phyloP scores from a whole-genome alignment of 129 eudicot genomes.

The Daucus carota region DH1_v3.0 NC_030383.2:3494501-3495000 shows the following conservation, averaged over 20 bases:
- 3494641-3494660: background rate
- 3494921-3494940: slow-evolving; percentile 93
- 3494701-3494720: background rate
- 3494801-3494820: slow-evolving; percentile 71
- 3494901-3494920: slow-evolving; percentile 95
- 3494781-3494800: slow-evolving; percentile 92
- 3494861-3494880: slow-evolving; percentile 94
- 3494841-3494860: slow-evolving; percentile 97
- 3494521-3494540: background rate
- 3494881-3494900: slow-evolving; percentile 91
- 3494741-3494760: slow-evolving; percentile 96
- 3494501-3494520: background rate
- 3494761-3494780: slow-evolving; percentile 99
- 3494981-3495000: slow-evolving; percentile 95
- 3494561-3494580: background rate
- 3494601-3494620: background rate
- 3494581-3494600: background rate
- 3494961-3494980: slow-evolving; percentile 78
- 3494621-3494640: background rate
- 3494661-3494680: too few relatives aligned
- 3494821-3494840: slow-evolving; percentile 92
- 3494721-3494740: slow-evolving; percentile 58
- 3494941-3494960: slow-evolving; percentile 98
- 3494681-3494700: background rate
- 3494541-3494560: background rate